These are phyloP conservation scores for Dothideomycetes sp. DNA, from an alignment of 2,329 filamentous ascomycete species.

Conservation along the genomic window DNA sequence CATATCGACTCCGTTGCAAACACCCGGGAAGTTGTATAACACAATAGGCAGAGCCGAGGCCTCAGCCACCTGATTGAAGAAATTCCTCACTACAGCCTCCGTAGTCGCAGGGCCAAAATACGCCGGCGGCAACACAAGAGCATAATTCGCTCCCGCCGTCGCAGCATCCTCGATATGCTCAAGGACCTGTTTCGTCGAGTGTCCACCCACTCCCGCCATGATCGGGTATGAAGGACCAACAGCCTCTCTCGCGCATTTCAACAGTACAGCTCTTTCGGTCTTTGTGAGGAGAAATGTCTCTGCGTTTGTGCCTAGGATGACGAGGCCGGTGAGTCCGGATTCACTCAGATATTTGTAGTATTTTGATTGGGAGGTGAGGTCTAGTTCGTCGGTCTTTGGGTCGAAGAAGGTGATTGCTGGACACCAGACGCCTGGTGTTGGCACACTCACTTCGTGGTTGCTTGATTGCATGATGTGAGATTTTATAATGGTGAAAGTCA, in stretches of 20 bases:
- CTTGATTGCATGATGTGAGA: too few species aligned
- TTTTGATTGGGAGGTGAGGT: constrained; percentile 32
- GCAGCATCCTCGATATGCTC: constrained; percentile 35
- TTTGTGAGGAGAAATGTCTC: constrained; percentile 39
- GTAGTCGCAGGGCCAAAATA: constrained; percentile 39
- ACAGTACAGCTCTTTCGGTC: constrained; percentile 32
- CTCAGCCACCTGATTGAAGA: constrained; percentile 44
- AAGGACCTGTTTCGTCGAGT: constrained; percentile 35
- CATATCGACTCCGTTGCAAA: constrained; percentile 59
- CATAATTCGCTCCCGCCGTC: constrained; percentile 35
- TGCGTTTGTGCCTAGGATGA: constrained; percentile 39
- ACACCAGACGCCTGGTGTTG: constrained; percentile 23
- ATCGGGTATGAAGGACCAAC: constrained; percentile 35
- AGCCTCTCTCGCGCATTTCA: constrained; percentile 30
- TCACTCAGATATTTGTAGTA: constrained; percentile 37
- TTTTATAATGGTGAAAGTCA: too few species aligned
- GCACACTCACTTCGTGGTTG: neutral
- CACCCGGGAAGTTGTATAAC: constrained; percentile 63
- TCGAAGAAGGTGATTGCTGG: constrained; percentile 40
- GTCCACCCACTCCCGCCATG: constrained; percentile 36
- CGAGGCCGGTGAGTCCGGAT: constrained; percentile 36
- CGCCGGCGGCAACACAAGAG: constrained; percentile 34
- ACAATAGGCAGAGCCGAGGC: constrained; percentile 54
- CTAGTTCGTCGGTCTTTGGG: constrained; percentile 30
- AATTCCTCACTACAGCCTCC: constrained; percentile 31